These are phyloP conservation scores for Fusarium beomiforme DNA, from an alignment of 2,329 filamentous ascomycete genomes.

Conservation along the genomic window DNA sequence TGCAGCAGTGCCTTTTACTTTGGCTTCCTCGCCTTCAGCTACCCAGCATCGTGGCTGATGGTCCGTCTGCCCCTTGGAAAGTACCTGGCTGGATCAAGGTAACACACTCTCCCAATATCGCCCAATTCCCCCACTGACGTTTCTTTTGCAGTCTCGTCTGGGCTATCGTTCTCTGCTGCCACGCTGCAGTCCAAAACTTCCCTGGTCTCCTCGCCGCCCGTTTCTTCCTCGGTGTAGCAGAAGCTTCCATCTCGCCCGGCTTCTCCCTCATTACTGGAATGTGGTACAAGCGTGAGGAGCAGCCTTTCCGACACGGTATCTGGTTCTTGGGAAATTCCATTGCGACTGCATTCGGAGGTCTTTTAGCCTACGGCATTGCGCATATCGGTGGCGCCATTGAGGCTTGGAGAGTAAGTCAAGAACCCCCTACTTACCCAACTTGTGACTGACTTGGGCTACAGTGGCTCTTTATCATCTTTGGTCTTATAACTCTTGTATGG, in stretches of 20 bases:
- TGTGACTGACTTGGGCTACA: fast-evolving
- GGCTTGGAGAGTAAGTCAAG: constrained; percentile 30
- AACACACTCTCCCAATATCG: fast-evolving
- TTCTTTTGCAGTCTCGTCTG: constrained; percentile 6
- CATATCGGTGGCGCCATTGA: constrained; percentile 26
- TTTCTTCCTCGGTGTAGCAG: constrained; percentile 37
- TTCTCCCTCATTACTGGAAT: constrained; percentile 39
- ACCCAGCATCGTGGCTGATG: constrained; percentile 37
- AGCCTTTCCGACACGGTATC: constrained; percentile 37
- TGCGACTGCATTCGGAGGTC: constrained; percentile 33
- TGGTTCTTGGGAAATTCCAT: constrained; percentile 39
- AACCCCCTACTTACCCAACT: too few species aligned
- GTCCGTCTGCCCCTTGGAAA: constrained; percentile 34
- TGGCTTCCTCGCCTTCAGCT: constrained; percentile 38
- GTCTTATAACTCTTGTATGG: constrained; percentile 35
- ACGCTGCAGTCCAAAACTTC: constrained; percentile 33
- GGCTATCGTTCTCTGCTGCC: constrained; percentile 30
- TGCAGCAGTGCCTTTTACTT: constrained; percentile 38
- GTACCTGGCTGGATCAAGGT: constrained; percentile 34
- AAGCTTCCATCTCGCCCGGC: constrained; percentile 38
- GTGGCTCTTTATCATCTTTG: constrained; percentile 41
- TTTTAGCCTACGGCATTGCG: constrained; percentile 35
- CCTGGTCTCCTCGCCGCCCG: constrained; percentile 25
- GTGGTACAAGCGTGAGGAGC: constrained; percentile 39
- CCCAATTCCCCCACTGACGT: neutral